Base-by-base conservation (phyloP, 2,329 filamentous ascomycete genomes). In the Mycocentrospora acerina region DNA sequence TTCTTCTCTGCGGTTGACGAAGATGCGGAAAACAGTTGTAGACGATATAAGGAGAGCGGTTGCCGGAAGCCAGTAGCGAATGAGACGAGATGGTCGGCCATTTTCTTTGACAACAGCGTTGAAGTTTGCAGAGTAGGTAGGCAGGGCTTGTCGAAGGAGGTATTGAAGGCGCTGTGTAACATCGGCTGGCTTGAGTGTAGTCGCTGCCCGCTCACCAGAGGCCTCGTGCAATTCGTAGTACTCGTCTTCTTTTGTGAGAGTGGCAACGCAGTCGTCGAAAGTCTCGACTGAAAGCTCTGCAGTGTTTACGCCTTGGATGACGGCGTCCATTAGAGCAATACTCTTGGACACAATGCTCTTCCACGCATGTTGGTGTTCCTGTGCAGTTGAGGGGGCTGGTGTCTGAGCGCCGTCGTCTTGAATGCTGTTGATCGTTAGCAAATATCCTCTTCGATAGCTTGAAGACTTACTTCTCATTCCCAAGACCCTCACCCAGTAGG, bases 1-100 rank as follows among this genome's bases (percentile, higher is more conserved):
- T 51, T 91, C 87, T 14, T 85, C 85, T 55, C 81, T 82, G 35
- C 83, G 79, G 59, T 85, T 88, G 44, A 86, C 75, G 19, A 94
- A 68, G 25, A 97, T 80, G 15, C 84, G 83, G 12, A 97, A 73
- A n/a, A 95, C 76, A 0, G 90, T 95, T 12, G 87, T 90, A 1
- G 88, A 91, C 0, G 90, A 96, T 4, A 69, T 71, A 3, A 96
- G 63, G 2, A 88, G 77, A 7, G 81, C 67, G 1, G 81, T 77
- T 0, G 81, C 79, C 1, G 90, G 89, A 4, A 96, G 74, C 93
- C 93, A 98, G 68, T 95, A 97, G 32, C 93, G 82, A 3, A 94
- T 76, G 4, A 93, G 57, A 26, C 73, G 72, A 4, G 86, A 82
- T 0, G 93, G 93, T 15, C 84, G 83, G 7, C 91, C 90, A 60